A percentile compares a stretch with the other conserved stretches of the same genome.
Conservation (phyloP, 2,329 filamentous ascomycete species). For the Botrytis hyacinthi region DNA sequence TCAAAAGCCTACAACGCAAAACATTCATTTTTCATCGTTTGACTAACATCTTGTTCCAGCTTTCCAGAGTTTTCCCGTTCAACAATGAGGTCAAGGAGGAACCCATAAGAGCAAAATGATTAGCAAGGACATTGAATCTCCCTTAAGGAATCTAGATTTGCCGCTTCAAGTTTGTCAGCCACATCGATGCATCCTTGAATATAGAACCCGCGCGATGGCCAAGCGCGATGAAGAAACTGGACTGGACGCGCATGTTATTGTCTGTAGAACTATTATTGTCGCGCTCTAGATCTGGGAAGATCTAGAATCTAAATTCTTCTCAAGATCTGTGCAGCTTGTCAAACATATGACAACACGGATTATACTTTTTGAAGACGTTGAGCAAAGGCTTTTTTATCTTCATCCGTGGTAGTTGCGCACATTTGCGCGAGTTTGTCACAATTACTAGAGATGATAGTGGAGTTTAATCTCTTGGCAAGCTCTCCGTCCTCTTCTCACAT, state of each 20-base stretch:
- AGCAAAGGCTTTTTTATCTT: neutral
- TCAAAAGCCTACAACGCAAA: neutral
- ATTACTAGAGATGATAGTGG: neutral
- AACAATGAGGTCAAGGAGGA: neutral
- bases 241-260: neutral
- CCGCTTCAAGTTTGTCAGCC: neutral
- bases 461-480: conserved; percentile 11
- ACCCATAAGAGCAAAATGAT: neutral
- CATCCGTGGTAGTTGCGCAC: neutral
- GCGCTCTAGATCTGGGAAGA: neutral
- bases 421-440: conserved; percentile 20
- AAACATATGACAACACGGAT: neutral
- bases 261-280: neutral
- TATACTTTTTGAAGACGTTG: neutral
- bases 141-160: neutral
- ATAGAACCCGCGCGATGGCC: neutral
- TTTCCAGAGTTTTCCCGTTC: neutral
- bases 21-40: neutral
- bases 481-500: neutral
- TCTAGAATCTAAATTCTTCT: no score
- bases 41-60: neutral
- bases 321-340: neutral
- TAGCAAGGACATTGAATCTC: neutral
- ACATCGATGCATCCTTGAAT: neutral
- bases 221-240: neutral